These are phyloP conservation scores for Neoarthrinium moseri DNA, from an alignment of 2,329 filamentous ascomycete species.

Conservation along the genomic window DNA sequence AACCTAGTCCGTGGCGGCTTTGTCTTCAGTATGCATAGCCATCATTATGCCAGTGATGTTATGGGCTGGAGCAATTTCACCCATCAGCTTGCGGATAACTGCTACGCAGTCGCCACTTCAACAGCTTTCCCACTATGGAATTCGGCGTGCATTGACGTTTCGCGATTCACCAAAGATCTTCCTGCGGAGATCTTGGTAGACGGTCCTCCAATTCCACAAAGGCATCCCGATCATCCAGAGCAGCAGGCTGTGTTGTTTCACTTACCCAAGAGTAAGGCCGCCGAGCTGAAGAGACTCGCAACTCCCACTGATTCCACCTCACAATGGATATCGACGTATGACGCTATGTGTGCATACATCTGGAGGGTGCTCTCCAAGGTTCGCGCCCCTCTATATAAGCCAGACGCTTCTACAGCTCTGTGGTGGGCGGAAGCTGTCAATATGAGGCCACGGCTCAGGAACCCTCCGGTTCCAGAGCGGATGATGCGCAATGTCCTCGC, in stretches of 20 bases:
- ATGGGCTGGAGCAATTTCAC: slow-evolving; percentile 35
- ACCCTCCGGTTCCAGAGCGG: slow-evolving; percentile 29
- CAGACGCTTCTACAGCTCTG: neutral
- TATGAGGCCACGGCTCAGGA: slow-evolving; percentile 24
- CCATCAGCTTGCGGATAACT: slow-evolving; percentile 1
- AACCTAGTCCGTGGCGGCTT: slow-evolving; percentile 41
- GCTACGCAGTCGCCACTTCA: neutral
- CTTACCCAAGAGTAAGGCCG: neutral
- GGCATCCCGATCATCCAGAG: neutral
- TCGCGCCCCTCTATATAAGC: neutral
- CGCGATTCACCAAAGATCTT: slow-evolving; percentile 1
- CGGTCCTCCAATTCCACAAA: neutral
- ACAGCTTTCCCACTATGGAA: neutral
- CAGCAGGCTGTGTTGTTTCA: neutral
- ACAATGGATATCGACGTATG: slow-evolving; percentile 1
- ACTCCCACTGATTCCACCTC: neutral
- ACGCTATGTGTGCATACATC: slow-evolving; percentile 18
- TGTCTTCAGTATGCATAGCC: slow-evolving; percentile 39
- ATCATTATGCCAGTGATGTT: slow-evolving; percentile 41
- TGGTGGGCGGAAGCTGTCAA: neutral
- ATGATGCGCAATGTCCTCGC: slow-evolving; percentile 36
- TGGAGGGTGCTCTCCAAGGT: slow-evolving; percentile 35
- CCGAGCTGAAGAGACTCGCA: neutral
- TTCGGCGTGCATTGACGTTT: neutral
- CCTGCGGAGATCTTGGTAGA: neutral